These are phyloP conservation scores for Wickerhamomyces subpelliculosus DNA, from an alignment of 805 yeast species.

Conservation along the genomic window DNA sequence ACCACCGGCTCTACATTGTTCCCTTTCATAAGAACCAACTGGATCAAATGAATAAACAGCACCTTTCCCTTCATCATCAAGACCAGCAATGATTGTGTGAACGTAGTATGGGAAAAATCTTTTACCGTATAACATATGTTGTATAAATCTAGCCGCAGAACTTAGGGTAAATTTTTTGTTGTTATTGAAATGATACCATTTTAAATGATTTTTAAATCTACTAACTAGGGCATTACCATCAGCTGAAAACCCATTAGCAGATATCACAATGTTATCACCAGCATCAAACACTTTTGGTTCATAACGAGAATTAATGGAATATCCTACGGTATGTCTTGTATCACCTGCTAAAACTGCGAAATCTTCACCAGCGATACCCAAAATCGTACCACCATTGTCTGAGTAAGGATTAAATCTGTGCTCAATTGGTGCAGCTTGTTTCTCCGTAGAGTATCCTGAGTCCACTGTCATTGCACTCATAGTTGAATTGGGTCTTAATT, in stretches of 20 bases:
- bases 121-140: conserved; percentile 85
- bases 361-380: conserved; percentile 97
- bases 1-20: conserved; percentile 97
- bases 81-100: conserved; percentile 89
- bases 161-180: conserved; percentile 60
- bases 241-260: conserved; percentile 96
- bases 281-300: conserved; percentile 85
- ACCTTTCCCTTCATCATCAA: conserved; percentile 83
- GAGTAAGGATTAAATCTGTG: conserved; percentile 90
- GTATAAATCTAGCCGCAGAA: conserved; percentile 85
- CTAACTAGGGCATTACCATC: conserved; percentile 84
- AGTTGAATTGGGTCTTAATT: background rate
- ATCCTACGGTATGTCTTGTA: conserved; percentile 94
- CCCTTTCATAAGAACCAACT: conserved; percentile 95
- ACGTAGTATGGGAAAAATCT: conserved; percentile 97
- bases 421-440: conserved; percentile 62
- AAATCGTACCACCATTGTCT: conserved; percentile 94
- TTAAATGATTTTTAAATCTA: conserved; percentile 53
- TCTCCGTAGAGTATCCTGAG: conserved; percentile 59
- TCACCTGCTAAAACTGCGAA: conserved; percentile 97
- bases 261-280: conserved; percentile 80
- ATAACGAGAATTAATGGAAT: conserved; percentile 86
- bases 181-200: conserved; percentile 93
- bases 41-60: conserved; percentile 96
- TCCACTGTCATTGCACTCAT: conserved; percentile 39